Evolutionary conservation across 257 asterid genomes (phyloP).

Genomic region (Rhazya stricta): DNA sequence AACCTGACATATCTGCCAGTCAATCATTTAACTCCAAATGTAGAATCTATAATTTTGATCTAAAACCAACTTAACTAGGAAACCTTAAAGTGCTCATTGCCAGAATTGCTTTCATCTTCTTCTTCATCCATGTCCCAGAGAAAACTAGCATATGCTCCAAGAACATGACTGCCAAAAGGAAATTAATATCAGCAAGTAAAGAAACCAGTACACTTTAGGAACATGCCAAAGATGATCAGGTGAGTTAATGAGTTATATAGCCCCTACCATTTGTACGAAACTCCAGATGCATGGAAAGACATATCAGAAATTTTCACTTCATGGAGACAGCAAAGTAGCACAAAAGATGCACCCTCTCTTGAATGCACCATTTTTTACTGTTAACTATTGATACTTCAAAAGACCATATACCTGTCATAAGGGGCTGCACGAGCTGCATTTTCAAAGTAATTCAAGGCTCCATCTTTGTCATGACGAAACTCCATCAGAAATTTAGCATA

Average conservation of each 20-base stretch:
- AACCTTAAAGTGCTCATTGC: constrained; percentile 37
- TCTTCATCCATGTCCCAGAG: constrained; percentile 73
- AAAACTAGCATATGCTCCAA: constrained; percentile 72
- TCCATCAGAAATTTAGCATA: constrained; percentile 75
- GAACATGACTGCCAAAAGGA: constrained; percentile 57
- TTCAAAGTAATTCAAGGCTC: constrained; percentile 57
- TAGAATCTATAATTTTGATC: background rate
- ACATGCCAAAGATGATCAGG: background rate
- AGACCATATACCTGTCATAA: constrained; percentile 43
- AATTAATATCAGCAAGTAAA: constrained; percentile 14
- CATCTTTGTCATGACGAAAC: constrained; percentile 47
- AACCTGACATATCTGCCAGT: constrained; percentile 31
- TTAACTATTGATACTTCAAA: background rate
- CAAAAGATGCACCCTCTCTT: background rate
- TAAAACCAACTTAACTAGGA: background rate
- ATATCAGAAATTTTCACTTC: background rate
- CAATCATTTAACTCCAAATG: background rate
- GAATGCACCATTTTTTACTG: background rate
- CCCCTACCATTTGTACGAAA: background rate
- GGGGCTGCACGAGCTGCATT: constrained; percentile 66
- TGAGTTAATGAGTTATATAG: background rate
- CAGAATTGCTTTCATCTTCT: constrained; percentile 36
- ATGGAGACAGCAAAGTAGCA: background rate
- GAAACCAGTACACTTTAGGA: background rate
- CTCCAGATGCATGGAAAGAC: background rate